Percentiles rank a stretch among this genome's conserved stretches.
phyloP scores from a whole-genome alignment of 2,329 filamentous ascomycete species.

The Phaeosphaeriaceae sp. region DNA sequence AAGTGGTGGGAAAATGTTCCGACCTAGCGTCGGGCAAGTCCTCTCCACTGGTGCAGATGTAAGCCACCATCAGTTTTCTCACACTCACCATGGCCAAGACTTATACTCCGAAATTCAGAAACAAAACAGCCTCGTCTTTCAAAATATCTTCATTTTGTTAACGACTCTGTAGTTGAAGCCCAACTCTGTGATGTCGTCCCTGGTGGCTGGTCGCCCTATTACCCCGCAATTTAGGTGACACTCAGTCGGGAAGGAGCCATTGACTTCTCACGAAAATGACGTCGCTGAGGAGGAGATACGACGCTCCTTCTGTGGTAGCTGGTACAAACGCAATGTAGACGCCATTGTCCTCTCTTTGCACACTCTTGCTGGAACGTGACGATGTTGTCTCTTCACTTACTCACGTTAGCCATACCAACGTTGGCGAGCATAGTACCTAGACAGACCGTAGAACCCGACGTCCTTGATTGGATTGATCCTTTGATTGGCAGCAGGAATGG shows the following conservation, averaged over 20 bases:
- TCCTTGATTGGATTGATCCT: slow-evolving; percentile 50
- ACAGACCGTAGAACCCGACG: slow-evolving; percentile 22
- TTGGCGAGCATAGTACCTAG: not conserved
- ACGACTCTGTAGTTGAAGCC: not conserved
- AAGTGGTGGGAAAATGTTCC: not conserved
- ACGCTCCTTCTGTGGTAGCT: not conserved
- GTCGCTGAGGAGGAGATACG: slow-evolving; percentile 12
- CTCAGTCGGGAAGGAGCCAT: slow-evolving; percentile 29
- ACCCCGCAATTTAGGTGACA: slow-evolving; percentile 34
- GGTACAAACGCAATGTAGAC: not conserved
- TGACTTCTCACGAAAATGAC: slow-evolving; percentile 19
- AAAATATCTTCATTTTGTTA: not conserved
- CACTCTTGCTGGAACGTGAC: slow-evolving; percentile 1
- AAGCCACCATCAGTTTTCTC: not conserved
- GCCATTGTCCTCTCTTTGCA: not conserved
- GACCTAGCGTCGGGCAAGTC: not conserved
- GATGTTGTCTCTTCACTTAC: not conserved
- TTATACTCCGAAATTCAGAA: not conserved
- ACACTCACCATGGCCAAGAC: not conserved
- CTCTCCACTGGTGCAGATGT: not conserved
- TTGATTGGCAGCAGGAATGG: slow-evolving; percentile 54
- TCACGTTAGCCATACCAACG: slow-evolving; percentile 2
- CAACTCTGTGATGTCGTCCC: slow-evolving; percentile 3
- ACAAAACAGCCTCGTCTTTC: not conserved
- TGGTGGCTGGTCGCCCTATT: slow-evolving; percentile 12